A percentile compares a stretch with the other conserved stretches of the same genome.
phyloP scores from a whole-genome alignment of 257 asterid species.

The Haberlea rhodopensis region DNA sequence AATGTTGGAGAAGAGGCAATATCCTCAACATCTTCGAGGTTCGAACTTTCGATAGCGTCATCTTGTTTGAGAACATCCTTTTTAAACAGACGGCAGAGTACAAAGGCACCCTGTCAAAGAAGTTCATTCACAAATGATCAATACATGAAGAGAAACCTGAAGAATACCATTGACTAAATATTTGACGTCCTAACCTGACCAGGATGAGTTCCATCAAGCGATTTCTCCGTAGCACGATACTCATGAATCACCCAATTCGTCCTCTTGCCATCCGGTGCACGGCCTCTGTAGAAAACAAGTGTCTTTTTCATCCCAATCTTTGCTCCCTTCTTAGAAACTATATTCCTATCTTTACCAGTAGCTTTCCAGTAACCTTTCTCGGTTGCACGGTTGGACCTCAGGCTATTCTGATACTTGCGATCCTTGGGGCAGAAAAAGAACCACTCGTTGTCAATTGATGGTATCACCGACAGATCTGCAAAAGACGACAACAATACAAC shows the following conservation, averaged over 20 bases:
- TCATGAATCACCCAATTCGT: slow-evolving; percentile 95
- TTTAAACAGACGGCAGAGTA: slow-evolving; percentile 83
- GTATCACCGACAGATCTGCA: slow-evolving; percentile 81
- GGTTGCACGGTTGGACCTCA: slow-evolving; percentile 87
- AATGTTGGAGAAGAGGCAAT: slow-evolving; percentile 43
- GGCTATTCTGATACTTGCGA: slow-evolving; percentile 91
- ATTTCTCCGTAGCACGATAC: slow-evolving; percentile 83
- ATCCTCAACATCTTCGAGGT: slow-evolving; percentile 47
- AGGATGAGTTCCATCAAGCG: slow-evolving; percentile 87
- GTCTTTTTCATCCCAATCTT: slow-evolving; percentile 96
- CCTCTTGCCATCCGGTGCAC: slow-evolving; percentile 97
- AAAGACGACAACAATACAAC: slow-evolving; percentile 11
- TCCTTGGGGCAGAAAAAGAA: slow-evolving; percentile 99
- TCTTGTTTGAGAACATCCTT: slow-evolving; percentile 70
- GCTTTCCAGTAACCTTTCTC: slow-evolving; percentile 96
- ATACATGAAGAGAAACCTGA: slow-evolving; percentile 1
- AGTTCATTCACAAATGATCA: slow-evolving; percentile 21
- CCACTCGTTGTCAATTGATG: slow-evolving; percentile 88
- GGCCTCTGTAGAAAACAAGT: slow-evolving; percentile 80
- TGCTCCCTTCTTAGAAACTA: slow-evolving; percentile 59
- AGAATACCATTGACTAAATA: background rate
- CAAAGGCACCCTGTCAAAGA: slow-evolving; percentile 64
- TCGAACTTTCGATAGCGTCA: slow-evolving; percentile 44
- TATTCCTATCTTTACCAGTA: slow-evolving; percentile 90
- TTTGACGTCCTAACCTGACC: slow-evolving; percentile 67